A percentile compares a stretch with the other conserved stretches of the same genome.
Evolutionary conservation across 2,329 filamentous ascomycete species (phyloP).

Genomic region (Apiospora aurea): DNA sequence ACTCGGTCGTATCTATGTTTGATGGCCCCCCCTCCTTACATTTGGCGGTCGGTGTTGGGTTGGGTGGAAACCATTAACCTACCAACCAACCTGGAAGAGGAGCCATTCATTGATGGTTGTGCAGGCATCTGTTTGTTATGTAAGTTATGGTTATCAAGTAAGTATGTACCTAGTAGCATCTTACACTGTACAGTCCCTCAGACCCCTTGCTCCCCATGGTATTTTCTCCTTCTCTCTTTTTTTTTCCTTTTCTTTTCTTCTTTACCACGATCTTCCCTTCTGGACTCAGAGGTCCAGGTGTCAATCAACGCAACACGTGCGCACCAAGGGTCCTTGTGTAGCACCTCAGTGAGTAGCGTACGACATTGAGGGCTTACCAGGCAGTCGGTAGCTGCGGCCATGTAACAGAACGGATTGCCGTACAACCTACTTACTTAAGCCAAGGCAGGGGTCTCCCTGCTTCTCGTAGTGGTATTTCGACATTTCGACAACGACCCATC

Average conservation of each 20-base stretch:
- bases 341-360: too few relatives aligned
- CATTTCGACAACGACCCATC: neutral
- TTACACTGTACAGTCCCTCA: neutral
- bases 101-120: neutral
- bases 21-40: neutral
- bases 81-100: neutral
- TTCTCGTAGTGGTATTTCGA: neutral
- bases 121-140: neutral
- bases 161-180: too few relatives aligned
- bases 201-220: neutral
- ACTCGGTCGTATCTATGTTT: neutral
- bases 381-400: neutral
- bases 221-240: neutral
- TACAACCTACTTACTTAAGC: neutral
- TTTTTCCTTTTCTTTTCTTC: too few relatives aligned
- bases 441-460: neutral
- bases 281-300: neutral
- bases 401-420: constrained; percentile 1
- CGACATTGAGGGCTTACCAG: neutral
- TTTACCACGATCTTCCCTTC: constrained; percentile 1
- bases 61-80: neutral
- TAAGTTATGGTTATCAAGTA: neutral
- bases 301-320: neutral
- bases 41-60: neutral
- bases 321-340: neutral